Evolutionary conservation across 225 moss, liverwort and hornwort genomes (phyloP).

Genomic region (Antitrichia curtipendula): DNA sequence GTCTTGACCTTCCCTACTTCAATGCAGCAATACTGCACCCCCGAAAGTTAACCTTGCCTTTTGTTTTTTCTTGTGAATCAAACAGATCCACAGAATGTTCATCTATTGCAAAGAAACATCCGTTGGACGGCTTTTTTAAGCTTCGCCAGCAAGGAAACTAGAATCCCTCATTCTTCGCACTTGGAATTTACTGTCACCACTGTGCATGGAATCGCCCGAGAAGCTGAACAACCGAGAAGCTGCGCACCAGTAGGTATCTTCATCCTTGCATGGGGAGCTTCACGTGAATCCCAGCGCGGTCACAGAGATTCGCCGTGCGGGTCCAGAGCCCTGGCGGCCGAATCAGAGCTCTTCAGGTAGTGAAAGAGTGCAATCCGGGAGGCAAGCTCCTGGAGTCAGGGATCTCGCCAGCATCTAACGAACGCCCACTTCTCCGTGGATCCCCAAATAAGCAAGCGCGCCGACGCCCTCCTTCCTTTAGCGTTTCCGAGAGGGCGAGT

Average conservation of each 20-base stretch:
- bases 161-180: neutral
- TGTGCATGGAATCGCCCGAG: neutral
- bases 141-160: neutral
- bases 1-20: neutral
- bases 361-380: neutral
- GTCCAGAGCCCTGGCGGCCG: neutral
- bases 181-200: neutral
- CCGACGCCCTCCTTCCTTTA: neutral
- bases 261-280: neutral
- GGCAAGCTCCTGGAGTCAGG: neutral
- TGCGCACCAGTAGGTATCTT: neutral
- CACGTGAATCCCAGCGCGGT: neutral
- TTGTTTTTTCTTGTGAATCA: neutral
- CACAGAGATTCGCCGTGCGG: neutral
- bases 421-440: neutral
- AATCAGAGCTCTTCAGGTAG: neutral
- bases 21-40: neutral
- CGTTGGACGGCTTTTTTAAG: neutral
- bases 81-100: neutral
- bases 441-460: neutral
- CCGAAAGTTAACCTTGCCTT: neutral
- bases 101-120: neutral
- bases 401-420: neutral
- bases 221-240: neutral
- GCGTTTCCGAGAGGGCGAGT: neutral